Conservation (phyloP, 495 filamentous ascomycete species). For the Penicillium crystallinum region DNA sequence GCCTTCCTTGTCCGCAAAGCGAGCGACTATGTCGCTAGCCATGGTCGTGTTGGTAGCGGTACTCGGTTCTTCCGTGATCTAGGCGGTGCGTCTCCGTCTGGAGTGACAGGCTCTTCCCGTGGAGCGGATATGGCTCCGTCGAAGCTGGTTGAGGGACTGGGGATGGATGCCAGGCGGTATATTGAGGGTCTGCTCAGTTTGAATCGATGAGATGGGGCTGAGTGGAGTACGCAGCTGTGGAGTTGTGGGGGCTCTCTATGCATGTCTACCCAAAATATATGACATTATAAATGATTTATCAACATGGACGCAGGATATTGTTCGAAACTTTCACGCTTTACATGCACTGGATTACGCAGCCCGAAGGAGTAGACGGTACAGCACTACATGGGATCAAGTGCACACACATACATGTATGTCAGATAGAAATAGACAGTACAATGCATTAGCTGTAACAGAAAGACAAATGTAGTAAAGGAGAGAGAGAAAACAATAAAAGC, state of each 20-base stretch:
- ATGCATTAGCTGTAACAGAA: constrained; percentile 39
- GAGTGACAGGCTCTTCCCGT: constrained; percentile 17
- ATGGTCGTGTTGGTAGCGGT: constrained; percentile 37
- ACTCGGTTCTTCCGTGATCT: constrained; percentile 46
- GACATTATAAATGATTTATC: neutral
- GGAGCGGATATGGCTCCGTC: constrained; percentile 50
- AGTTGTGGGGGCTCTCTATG: neutral
- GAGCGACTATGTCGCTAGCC: constrained; percentile 52
- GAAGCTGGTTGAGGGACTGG: constrained; percentile 77
- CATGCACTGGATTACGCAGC: neutral
- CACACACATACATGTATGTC: neutral
- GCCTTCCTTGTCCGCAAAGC: constrained; percentile 76
- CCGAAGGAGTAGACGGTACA: neutral
- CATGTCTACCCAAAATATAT: neutral
- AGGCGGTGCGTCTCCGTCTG: constrained; percentile 33
- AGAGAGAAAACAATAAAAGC: constrained; percentile 17
- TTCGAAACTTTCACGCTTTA: neutral
- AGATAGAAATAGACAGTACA: constrained; percentile 18
- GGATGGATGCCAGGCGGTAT: constrained; percentile 80
- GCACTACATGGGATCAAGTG: constrained; percentile 1
- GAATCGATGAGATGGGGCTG: constrained; percentile 38
- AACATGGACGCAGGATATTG: neutral
- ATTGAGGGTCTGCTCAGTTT: constrained; percentile 77
- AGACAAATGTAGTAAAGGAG: constrained; percentile 19
- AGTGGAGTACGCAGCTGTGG: neutral